These are phyloP conservation scores for Hemerocallis citrina DNA, from an alignment of 106 monocot species.

Conservation along the genomic window DNA sequence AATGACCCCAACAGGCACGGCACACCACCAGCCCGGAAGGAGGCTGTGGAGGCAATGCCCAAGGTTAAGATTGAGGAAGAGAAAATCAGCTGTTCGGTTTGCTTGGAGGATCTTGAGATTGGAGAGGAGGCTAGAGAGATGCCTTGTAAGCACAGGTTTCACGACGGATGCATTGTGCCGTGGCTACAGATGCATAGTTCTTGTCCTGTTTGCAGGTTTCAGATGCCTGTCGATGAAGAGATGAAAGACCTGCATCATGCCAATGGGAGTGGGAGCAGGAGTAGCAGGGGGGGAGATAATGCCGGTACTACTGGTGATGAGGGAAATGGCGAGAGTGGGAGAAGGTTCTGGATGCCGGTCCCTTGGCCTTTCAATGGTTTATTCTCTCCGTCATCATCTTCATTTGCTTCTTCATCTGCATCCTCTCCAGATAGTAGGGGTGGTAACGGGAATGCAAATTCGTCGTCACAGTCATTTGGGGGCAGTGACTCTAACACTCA, in stretches of 20 bases:
- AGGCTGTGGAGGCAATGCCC: slow-evolving; percentile 48
- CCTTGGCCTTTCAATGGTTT: slow-evolving; percentile 54
- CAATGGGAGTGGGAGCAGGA: neutral
- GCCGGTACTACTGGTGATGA: neutral
- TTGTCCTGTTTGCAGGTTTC: slow-evolving; percentile 56
- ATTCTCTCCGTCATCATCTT: slow-evolving; percentile 30
- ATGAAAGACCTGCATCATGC: too few relatives aligned
- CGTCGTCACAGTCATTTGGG: too few relatives aligned
- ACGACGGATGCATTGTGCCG: slow-evolving; percentile 60
- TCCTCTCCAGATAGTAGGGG: neutral
- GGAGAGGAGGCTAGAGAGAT: slow-evolving; percentile 47
- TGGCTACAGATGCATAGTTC: slow-evolving; percentile 68
- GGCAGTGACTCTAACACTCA: too few relatives aligned
- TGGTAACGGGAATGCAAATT: neutral
- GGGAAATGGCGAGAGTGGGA: neutral
- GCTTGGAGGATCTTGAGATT: slow-evolving; percentile 32
- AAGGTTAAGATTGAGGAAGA: slow-evolving; percentile 14
- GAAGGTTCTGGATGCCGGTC: slow-evolving; percentile 31
- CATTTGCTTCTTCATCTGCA: neutral
- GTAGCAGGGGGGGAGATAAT: slow-evolving; percentile 1
- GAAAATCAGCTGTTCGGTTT: slow-evolving; percentile 29
- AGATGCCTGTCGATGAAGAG: slow-evolving; percentile 51
- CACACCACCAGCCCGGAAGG: slow-evolving; percentile 47
- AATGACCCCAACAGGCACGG: slow-evolving; percentile 46
- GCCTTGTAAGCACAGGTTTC: slow-evolving; percentile 65